Evolutionary conservation across 805 yeast species (phyloP).

Genomic region (Ogataea pini): DNA sequence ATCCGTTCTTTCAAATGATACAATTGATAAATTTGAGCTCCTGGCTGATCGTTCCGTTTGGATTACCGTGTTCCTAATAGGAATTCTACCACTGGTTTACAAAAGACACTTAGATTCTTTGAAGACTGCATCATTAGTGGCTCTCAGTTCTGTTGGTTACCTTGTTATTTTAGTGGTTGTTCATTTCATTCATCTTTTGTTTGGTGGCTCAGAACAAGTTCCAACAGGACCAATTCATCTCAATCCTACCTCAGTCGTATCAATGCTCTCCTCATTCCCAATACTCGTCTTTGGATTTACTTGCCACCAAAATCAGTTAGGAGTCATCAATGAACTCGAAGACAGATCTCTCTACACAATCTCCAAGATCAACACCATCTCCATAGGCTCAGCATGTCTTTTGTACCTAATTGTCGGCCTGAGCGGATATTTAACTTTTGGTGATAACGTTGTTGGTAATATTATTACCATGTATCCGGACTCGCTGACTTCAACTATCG

Average conservation of each 20-base stretch:
- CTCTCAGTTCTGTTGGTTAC: slow-evolving; percentile 78
- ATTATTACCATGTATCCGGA: slow-evolving; percentile 76
- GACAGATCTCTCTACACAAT: slow-evolving; percentile 52
- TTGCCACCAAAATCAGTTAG: slow-evolving; percentile 93
- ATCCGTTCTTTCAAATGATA: slow-evolving; percentile 26
- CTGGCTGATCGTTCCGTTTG: slow-evolving; percentile 53
- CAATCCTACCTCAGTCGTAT: slow-evolving; percentile 45
- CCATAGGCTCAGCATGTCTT: slow-evolving; percentile 59
- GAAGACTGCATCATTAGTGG: slow-evolving; percentile 82
- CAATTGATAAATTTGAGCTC: slow-evolving; percentile 20
- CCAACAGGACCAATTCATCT: slow-evolving; percentile 52
- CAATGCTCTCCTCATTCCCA: slow-evolving; percentile 76
- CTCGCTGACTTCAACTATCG: slow-evolving; percentile 67
- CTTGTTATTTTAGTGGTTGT: slow-evolving; percentile 68
- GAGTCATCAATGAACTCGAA: slow-evolving; percentile 77
- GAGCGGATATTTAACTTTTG: slow-evolving; percentile 84
- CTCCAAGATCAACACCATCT: slow-evolving; percentile 47
- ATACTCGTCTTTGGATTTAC: slow-evolving; percentile 93
- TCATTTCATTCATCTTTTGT: slow-evolving; percentile 65
- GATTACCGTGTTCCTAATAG: slow-evolving; percentile 58
- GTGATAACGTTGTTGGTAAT: slow-evolving; percentile 75
- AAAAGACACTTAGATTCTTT: slow-evolving; percentile 76
- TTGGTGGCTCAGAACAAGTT: slow-evolving; percentile 55
- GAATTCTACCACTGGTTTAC: slow-evolving; percentile 65
- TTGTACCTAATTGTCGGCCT: slow-evolving; percentile 75